phyloP scores from a whole-genome alignment of 2,329 filamentous ascomycete genomes.

The Blastomyces gilchristii region DNA sequence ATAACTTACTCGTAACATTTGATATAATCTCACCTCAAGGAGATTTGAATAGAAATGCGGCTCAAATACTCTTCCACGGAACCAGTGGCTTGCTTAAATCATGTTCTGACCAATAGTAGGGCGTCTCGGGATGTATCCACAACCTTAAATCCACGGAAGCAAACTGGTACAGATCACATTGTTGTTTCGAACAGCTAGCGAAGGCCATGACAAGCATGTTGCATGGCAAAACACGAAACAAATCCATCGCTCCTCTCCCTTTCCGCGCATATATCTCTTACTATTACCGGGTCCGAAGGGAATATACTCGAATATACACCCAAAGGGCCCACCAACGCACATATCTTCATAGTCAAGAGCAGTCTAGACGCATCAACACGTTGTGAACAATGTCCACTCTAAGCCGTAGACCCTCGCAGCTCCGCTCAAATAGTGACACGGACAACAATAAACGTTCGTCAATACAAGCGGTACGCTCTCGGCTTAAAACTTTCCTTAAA shows the following conservation, averaged over 20 bases:
- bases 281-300: not conserved
- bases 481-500: not conserved
- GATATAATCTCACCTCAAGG: not conserved
- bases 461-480: not conserved
- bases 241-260: not conserved
- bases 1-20: not conserved
- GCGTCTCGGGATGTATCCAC: not conserved
- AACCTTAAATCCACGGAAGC: slow-evolving; percentile 2
- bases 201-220: not conserved
- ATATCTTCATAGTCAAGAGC: not conserved
- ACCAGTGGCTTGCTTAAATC: not conserved
- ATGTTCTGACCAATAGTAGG: not conserved
- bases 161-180: not conserved
- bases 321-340: not conserved
- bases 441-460: slow-evolving; percentile 5
- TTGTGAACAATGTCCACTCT: not conserved
- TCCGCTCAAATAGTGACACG: not conserved
- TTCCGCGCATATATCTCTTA: not conserved
- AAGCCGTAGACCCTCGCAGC: not conserved
- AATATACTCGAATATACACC: not conserved
- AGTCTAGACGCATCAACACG: not conserved
- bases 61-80: not conserved
- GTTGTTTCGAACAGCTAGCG: not conserved
- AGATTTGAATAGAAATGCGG: not conserved
- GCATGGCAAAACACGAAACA: not conserved